Conservation (phyloP, 1,284 basidiomycete genomes). For the Cryptococcus hybrid region DNA sequence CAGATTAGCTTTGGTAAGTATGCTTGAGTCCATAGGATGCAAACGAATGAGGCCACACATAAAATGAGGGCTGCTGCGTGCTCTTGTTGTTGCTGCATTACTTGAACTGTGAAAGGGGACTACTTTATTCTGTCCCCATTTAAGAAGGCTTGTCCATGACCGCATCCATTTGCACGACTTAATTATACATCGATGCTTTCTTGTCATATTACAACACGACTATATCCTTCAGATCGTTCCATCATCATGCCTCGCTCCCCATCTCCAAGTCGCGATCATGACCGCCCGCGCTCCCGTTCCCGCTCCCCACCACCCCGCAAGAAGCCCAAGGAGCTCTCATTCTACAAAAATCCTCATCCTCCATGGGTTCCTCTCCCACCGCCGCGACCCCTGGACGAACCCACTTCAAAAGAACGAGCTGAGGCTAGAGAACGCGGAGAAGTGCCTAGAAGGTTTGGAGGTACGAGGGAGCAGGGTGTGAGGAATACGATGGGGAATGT, state of each 20-base stretch:
- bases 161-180: too few relatives aligned
- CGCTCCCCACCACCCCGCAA: constrained; percentile 21
- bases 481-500: constrained; percentile 44
- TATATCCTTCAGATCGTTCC: background rate
- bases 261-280: constrained; percentile 11
- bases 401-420: constrained; percentile 34
- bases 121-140: too few relatives aligned
- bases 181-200: too few relatives aligned
- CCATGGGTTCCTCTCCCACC: constrained; percentile 30
- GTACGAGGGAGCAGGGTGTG: constrained; percentile 43
- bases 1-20: too few relatives aligned
- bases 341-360: constrained; percentile 47
- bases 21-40: too few relatives aligned
- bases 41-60: too few relatives aligned
- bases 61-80: too few relatives aligned
- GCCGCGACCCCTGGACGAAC: constrained; percentile 38
- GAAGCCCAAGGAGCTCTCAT: constrained; percentile 46
- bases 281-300: constrained; percentile 15
- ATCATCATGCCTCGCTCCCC: constrained; percentile 34
- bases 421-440: constrained; percentile 39
- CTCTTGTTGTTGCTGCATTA: too few relatives aligned
- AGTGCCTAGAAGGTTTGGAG: constrained; percentile 43
- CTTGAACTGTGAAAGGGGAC: too few relatives aligned
- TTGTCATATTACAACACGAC: too few relatives aligned
- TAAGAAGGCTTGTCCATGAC: too few relatives aligned